Conservation (phyloP, 805 yeast genomes). For the Saccharomycopsis lassenensis region DNA sequence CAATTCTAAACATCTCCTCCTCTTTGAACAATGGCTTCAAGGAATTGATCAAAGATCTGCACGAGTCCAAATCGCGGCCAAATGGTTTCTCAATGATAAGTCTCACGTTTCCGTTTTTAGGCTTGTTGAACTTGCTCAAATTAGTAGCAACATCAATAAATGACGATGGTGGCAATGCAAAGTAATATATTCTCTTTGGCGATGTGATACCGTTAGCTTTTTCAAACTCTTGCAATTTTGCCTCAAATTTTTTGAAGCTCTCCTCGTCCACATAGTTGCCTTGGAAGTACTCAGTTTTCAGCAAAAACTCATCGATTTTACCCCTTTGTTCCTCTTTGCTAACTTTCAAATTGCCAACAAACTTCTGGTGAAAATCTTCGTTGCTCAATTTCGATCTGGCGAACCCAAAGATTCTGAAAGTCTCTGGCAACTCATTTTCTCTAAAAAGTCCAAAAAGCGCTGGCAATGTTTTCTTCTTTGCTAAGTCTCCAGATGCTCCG, state of each 20-base stretch:
- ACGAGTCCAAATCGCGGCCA: conserved; percentile 79
- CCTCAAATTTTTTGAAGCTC: conserved; percentile 53
- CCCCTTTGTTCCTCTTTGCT: conserved; percentile 27
- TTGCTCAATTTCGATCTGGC: conserved; percentile 72
- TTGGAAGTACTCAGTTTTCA: conserved; percentile 52
- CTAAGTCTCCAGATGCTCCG: conserved; percentile 93
- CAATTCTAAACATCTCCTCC: conserved; percentile 89
- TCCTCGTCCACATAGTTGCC: conserved; percentile 76
- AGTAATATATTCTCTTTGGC: conserved; percentile 77
- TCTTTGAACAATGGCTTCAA: conserved; percentile 83
- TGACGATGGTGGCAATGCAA: conserved; percentile 92
- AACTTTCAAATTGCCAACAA: conserved; percentile 51
- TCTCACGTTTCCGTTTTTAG: conserved; percentile 59
- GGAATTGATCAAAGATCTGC: conserved; percentile 63
- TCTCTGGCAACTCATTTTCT: conserved; percentile 63
- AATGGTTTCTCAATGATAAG: conserved; percentile 94
- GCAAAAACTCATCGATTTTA: conserved; percentile 52
- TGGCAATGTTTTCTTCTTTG: conserved; percentile 91
- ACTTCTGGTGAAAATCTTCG: conserved; percentile 58
- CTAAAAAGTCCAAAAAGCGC: conserved; percentile 67
- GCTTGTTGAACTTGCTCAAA: conserved; percentile 59
- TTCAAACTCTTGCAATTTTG: conserved; percentile 52
- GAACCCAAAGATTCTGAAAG: conserved; percentile 76
- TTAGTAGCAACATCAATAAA: conserved; percentile 70
- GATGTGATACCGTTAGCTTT: conserved; percentile 29